Base-by-base conservation (phyloP, 129 eudicot genomes). In the Deinandra increscens region DNA sequence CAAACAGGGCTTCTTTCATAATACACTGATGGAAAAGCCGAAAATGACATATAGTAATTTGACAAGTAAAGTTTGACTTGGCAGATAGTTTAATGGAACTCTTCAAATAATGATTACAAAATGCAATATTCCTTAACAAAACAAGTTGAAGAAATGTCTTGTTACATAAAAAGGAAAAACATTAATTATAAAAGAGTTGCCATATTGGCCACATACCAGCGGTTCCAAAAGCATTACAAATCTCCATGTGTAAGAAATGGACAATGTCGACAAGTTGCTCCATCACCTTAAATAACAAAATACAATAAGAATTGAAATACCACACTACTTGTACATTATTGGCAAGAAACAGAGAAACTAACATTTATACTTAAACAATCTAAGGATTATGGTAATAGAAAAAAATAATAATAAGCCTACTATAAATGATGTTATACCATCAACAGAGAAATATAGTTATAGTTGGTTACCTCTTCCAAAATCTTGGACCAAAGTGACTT, bases 401-500 rank as follows among this genome's bases (percentile, higher is more conserved):
- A n/a, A n/a, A n/a, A n/a, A n/a, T n/a, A n/a, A n/a, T n/a, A n/a
- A n/a, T n/a, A n/a, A n/a, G n/a, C 50, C 53, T 59, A 74, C 19
- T 17, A 5, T 20, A 69, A 33, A 60, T 59, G 31, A 50, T 49
- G 44, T 23, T 49, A 12, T 73, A 60, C 26, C 39, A 53, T 72
- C 50, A 29, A 62, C 36, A 60, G 18, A 18, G 9, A 64, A 5
- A 58, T 55, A 60, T 5, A 56, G 49, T 41, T 66, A 5, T 71
- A 69, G 34, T 31, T 55, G 5, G 73, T 39, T 86, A 89, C 98
- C 91, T 93, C 98, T 85, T 93, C 98, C 88, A 93, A 83, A 63
- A 84, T 81, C 81, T 72, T 89, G 69, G 91, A 84, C 96, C 96
- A 89, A 51, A 93, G 88, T 17, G 96, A 93, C 80, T 93, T 93